Evolutionary conservation across 2,329 filamentous ascomycete species (phyloP).

Genomic region (Stachybotrys chartarum): DNA sequence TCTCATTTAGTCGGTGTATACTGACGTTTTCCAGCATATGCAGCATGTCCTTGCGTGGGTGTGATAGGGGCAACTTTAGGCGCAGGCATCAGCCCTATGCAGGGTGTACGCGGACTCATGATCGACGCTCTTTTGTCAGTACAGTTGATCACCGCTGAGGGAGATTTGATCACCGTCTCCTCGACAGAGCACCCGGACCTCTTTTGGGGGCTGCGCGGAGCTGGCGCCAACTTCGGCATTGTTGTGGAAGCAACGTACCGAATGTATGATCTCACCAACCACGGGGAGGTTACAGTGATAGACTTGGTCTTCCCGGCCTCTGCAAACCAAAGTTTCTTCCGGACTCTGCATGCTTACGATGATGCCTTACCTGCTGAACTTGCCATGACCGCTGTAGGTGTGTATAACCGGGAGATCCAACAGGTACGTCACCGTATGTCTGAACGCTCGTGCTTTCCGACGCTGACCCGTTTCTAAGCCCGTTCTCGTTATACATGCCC

Average conservation of each 20-base stretch:
- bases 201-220: constrained; percentile 41
- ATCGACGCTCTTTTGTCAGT: not conserved
- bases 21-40: not conserved
- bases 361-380: too few relatives aligned
- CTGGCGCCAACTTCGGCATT: constrained; percentile 43
- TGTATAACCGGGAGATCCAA: too few relatives aligned
- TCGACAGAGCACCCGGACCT: constrained; percentile 23
- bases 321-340: too few relatives aligned
- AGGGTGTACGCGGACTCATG: not conserved
- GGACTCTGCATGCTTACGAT: too few relatives aligned
- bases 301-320: too few relatives aligned
- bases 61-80: not conserved
- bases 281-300: not conserved
- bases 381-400: too few relatives aligned
- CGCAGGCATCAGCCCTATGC: not conserved
- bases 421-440: too few relatives aligned
- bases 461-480: too few relatives aligned
- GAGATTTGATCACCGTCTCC: not conserved
- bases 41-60: not conserved
- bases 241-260: constrained; percentile 16
- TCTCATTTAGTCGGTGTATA: not conserved
- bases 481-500: too few relatives aligned
- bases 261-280: not conserved
- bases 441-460: too few relatives aligned
- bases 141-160: not conserved